Evolutionary conservation across 805 yeast genomes (phyloP).

Genomic region (Candida krabiensis): DNA sequence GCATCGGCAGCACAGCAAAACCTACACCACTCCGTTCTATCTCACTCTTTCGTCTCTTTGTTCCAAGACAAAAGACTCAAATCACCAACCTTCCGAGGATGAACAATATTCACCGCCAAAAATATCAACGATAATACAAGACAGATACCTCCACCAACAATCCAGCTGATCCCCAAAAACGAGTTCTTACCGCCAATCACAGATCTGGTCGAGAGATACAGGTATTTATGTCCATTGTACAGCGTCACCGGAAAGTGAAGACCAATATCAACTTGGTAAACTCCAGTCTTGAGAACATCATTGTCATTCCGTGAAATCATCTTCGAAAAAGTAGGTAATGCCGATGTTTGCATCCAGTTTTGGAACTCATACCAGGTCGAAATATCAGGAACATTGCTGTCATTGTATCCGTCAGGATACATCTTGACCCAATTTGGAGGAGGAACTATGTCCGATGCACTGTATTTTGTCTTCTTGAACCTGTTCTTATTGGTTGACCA

Average conservation of each 20-base stretch:
- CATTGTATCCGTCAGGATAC: conserved; percentile 74
- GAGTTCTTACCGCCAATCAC: conserved; percentile 75
- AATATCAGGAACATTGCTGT: conserved; percentile 67
- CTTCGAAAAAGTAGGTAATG: conserved; percentile 66
- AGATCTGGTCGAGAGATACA: conserved; percentile 69
- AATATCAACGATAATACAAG: conserved; percentile 54
- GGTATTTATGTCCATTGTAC: conserved; percentile 64
- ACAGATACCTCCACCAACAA: conserved; percentile 73
- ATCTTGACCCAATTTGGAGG: conserved; percentile 80
- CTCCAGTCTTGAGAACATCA: conserved; percentile 54
- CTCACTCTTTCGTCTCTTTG: conserved; percentile 35
- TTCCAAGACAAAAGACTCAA: conserved; percentile 74
- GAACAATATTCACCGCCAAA: conserved; percentile 53
- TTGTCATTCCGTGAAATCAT: conserved; percentile 62
- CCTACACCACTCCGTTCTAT: too few species aligned
- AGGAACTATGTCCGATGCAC: conserved; percentile 63
- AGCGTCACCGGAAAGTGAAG: conserved; percentile 77
- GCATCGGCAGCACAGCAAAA: too few species aligned
- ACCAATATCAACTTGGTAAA: conserved; percentile 64
- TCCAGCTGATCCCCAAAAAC: conserved; percentile 72
- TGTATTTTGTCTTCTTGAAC: conserved; percentile 63
- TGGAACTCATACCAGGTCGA: conserved; percentile 69
- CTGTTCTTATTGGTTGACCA: conserved; percentile 70
- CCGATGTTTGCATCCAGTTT: conserved; percentile 87
- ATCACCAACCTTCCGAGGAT: conserved; percentile 74